phyloP scores from a whole-genome alignment of 805 yeast species.

The Monosporozyma siamensis region DNA sequence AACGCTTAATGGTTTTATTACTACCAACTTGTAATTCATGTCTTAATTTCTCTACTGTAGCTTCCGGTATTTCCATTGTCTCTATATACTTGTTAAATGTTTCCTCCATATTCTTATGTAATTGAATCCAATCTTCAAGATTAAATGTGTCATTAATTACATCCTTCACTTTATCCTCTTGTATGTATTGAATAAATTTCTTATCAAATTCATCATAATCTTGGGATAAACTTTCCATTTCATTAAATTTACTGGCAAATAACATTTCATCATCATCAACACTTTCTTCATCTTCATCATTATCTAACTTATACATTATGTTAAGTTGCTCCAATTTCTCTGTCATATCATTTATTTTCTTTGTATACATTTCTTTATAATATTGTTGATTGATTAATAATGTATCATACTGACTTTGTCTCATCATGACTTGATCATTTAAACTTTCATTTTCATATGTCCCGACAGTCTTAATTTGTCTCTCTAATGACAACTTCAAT shows the following conservation, averaged over 20 bases:
- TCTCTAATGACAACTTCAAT: conserved; percentile 2
- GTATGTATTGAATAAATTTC: background rate
- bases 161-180: background rate
- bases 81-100: background rate
- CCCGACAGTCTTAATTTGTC: background rate
- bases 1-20: background rate
- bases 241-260: background rate
- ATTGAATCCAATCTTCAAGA: background rate
- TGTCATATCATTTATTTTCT: conserved; percentile 13
- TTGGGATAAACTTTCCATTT: background rate
- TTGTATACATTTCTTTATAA: conserved; percentile 17
- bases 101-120: background rate
- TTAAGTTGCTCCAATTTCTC: conserved; percentile 4
- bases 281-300: background rate
- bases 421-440: conserved; percentile 2
- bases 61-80: background rate
- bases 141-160: background rate
- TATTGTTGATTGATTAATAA: conserved; percentile 19
- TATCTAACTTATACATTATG: too few relatives aligned
- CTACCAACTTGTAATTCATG: background rate
- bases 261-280: background rate
- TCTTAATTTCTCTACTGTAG: background rate
- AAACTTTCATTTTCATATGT: conserved; percentile 5
- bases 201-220: background rate
- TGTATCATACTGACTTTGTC: conserved; percentile 14